A percentile compares a stretch with the other conserved stretches of the same genome.
phyloP scores from a whole-genome alignment of 176 grass and related monocot genomes.

The Aegilops umbellulata region DNA sequence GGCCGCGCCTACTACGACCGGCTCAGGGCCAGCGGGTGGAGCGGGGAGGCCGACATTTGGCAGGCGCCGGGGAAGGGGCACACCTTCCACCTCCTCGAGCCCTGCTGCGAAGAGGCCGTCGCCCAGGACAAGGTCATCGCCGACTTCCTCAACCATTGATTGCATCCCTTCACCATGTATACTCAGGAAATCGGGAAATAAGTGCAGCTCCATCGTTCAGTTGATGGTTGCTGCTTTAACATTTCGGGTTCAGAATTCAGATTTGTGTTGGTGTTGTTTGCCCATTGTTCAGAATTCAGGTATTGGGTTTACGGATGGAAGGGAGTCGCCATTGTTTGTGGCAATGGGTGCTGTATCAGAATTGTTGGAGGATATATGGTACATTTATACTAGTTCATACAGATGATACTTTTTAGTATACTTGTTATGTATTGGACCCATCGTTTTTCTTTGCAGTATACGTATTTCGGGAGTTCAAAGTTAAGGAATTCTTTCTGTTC shows the following conservation, averaged over 20 bases:
- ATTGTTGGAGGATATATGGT: background rate
- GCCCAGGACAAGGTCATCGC: constrained; percentile 56
- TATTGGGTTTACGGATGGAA: background rate
- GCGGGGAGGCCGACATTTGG: constrained; percentile 44
- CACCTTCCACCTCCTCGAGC: constrained; percentile 59
- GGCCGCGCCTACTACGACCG: constrained; percentile 49
- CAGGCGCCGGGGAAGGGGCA: constrained; percentile 47
- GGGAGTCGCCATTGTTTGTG: constrained; percentile 13
- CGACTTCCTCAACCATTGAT: constrained; percentile 44
- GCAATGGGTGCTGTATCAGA: constrained; percentile 1
- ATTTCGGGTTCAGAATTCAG: constrained; percentile 15
- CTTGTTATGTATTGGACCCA: background rate
- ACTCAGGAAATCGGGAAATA: constrained; percentile 27
- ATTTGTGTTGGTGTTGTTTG: background rate
- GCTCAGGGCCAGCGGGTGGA: constrained; percentile 43
- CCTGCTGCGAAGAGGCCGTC: constrained; percentile 40
- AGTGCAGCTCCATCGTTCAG: constrained; percentile 17
- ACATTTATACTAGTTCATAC: constrained; percentile 18
- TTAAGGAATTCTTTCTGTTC: background rate
- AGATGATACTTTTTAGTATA: constrained; percentile 37
- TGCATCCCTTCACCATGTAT: background rate
- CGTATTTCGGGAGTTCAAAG: background rate
- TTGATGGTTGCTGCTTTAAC: constrained; percentile 16
- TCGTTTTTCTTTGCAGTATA: background rate
- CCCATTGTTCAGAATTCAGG: background rate